Evolutionary conservation across 768 basidiomycete genomes (phyloP).

Genomic region (Amyloporia xantha): DNA sequence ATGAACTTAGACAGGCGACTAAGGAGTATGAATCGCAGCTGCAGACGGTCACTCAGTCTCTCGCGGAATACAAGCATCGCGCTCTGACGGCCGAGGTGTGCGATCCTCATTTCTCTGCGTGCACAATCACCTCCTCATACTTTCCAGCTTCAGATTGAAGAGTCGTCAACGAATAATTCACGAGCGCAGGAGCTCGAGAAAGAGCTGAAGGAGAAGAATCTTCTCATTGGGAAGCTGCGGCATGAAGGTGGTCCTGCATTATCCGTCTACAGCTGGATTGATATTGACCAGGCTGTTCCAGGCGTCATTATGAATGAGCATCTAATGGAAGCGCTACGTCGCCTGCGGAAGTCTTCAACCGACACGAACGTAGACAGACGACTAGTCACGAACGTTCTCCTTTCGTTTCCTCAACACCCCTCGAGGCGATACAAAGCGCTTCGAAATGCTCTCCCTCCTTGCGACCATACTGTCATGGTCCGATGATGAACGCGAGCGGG

Average conservation of each 20-base stretch:
- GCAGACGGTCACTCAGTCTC: conserved; percentile 56
- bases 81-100: conserved; percentile 82
- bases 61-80: conserved; percentile 88
- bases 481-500: conserved; percentile 86
- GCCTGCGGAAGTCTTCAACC: conserved; percentile 78
- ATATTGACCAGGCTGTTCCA: conserved; percentile 25
- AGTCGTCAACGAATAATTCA: conserved; percentile 57
- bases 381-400: conserved; percentile 88
- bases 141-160: conserved; percentile 67
- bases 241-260: conserved; percentile 79
- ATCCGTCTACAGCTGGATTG: background rate
- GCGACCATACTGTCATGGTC: conserved; percentile 89
- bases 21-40: conserved; percentile 78
- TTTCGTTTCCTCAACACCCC: conserved; percentile 88
- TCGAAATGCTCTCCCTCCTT: conserved; percentile 90
- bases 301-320: conserved; percentile 98
- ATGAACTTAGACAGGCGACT: conserved; percentile 80
- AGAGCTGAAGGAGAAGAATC: conserved; percentile 91
- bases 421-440: conserved; percentile 88
- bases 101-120: conserved; percentile 3
- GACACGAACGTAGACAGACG: conserved; percentile 88
- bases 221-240: conserved; percentile 90
- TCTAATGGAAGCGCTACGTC: conserved; percentile 93
- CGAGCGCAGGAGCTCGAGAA: conserved; percentile 72
- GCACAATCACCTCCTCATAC: conserved; percentile 1